These are phyloP conservation scores for Brettanomyces bruxellensis DNA, from an alignment of 805 yeast genomes.

Conservation along the genomic window DNA sequence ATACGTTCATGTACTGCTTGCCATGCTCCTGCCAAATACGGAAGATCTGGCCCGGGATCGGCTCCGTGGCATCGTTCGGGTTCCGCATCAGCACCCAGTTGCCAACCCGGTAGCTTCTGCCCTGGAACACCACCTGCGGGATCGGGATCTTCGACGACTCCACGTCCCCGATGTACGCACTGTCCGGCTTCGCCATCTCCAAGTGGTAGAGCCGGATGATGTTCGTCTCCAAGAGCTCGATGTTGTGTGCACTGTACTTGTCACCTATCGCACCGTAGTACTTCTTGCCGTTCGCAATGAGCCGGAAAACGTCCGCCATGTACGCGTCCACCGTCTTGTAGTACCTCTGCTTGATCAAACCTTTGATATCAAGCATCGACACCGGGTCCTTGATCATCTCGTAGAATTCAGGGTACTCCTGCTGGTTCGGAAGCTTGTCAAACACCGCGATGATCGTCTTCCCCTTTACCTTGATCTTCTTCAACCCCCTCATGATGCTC, in stretches of 20 bases:
- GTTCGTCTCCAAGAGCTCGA: slow-evolving; percentile 52
- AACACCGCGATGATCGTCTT: slow-evolving; percentile 39
- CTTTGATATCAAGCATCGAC: slow-evolving; percentile 63
- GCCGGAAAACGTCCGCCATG: slow-evolving; percentile 63
- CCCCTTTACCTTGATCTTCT: slow-evolving; percentile 59
- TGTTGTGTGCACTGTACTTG: slow-evolving; percentile 50
- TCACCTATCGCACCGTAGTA: slow-evolving; percentile 43
- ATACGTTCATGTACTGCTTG: slow-evolving; percentile 80
- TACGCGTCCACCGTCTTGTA: slow-evolving; percentile 70
- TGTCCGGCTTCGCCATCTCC: slow-evolving; percentile 77
- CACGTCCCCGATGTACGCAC: slow-evolving; percentile 53
- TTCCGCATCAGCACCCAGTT: slow-evolving; percentile 90
- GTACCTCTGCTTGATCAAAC: slow-evolving; percentile 77
- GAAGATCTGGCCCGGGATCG: slow-evolving; percentile 90
- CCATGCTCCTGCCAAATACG: slow-evolving; percentile 88
- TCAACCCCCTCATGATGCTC: slow-evolving; percentile 70
- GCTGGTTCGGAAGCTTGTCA: slow-evolving; percentile 73
- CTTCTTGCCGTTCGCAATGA: slow-evolving; percentile 66
- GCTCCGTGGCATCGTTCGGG: slow-evolving; percentile 81
- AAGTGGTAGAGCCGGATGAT: slow-evolving; percentile 49
- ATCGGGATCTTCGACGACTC: slow-evolving; percentile 48
- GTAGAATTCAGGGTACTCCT: slow-evolving; percentile 46
- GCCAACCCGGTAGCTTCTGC: slow-evolving; percentile 73
- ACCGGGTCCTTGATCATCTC: slow-evolving; percentile 48
- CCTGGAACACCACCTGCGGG: slow-evolving; percentile 75